Base-by-base conservation (phyloP, 192 early-diverging fungal species). In the Backusella psychrophila region DNA sequence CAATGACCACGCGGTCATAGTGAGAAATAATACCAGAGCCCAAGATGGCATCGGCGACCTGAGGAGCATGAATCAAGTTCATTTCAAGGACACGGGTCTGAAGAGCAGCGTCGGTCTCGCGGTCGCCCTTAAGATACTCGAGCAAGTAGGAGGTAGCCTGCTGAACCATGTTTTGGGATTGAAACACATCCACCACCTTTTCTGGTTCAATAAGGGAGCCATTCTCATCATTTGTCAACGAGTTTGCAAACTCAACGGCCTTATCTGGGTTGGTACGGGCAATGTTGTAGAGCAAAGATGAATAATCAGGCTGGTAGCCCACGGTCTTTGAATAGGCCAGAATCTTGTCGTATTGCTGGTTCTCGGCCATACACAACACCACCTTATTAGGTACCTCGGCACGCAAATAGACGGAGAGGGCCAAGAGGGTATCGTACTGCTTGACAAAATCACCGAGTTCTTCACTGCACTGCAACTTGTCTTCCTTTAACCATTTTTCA, bases 401-500 rank as follows among this genome's bases (percentile, higher is more conserved):
- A 68, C 97, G 93, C 42, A 98, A 86, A 77, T 98, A 99, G 4
- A 99, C 93, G 15, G 96, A 96, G 21, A 98, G 89, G 0, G 98
- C 98, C 67, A 98, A 84, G n/a, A 91, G 94, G 21, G 87, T 80
- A 77, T 99, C 98, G 71, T 94, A 89, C 70, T 91, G 95, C 82
- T 95, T 96, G 53, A 98, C 96, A 81, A 97, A 92, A 79, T 99
- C 98, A 75, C 98, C 98, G 34, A 99, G 87, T 79, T 99, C 98
- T 81, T 99, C 98, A 83, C 94, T 97, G 87, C 97, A 98, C 74
- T 97, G 94, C 11, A 99, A 88, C 81, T 99, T 99, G 84, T 99
- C 98, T 82, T 98, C 97, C 84, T 98, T 98, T 72, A 99, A 87
- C 97, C 97, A 99, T 81, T 97, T 98, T 77, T 99, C 97, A 26